phyloP scores from a whole-genome alignment of 441 rosid genomes.

The Mallotus japonicus region DNA sequence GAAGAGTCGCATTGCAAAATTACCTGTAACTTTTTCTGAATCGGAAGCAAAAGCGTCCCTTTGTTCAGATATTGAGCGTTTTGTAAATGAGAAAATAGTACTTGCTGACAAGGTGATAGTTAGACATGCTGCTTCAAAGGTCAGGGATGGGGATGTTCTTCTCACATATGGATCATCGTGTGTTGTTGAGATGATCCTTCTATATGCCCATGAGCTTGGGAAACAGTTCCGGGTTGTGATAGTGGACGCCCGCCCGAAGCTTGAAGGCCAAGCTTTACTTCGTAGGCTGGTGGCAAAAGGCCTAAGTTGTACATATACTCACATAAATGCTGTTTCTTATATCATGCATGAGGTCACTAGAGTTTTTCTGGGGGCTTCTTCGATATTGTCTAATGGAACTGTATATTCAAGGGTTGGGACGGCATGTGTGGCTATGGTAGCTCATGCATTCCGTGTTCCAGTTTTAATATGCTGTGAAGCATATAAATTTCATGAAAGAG shows the following conservation, averaged over 20 bases:
- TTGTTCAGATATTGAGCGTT: slow-evolving; percentile 68
- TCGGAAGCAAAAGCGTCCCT: slow-evolving; percentile 76
- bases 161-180: slow-evolving; percentile 82
- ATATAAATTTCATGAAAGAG: slow-evolving; percentile 94
- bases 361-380: slow-evolving; percentile 89
- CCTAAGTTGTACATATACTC: slow-evolving; percentile 75
- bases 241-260: slow-evolving; percentile 90
- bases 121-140: slow-evolving; percentile 74
- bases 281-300: slow-evolving; percentile 87
- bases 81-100: slow-evolving; percentile 80
- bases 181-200: slow-evolving; percentile 83
- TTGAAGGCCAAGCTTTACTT: slow-evolving; percentile 81
- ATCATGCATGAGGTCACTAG: slow-evolving; percentile 92
- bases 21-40: slow-evolving; percentile 65
- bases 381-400: slow-evolving; percentile 90
- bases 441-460: slow-evolving; percentile 76
- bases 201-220: slow-evolving; percentile 75
- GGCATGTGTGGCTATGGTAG: slow-evolving; percentile 96
- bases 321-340: slow-evolving; percentile 86
- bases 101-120: slow-evolving; percentile 76
- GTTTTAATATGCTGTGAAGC: slow-evolving; percentile 94
- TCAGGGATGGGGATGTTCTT: slow-evolving; percentile 90
- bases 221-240: slow-evolving; percentile 81
- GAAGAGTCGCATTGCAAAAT: slow-evolving; percentile 70
- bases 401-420: slow-evolving; percentile 95